Conservation (phyloP, 495 filamentous ascomycete genomes). For the Xylaria palmicola region DNA sequence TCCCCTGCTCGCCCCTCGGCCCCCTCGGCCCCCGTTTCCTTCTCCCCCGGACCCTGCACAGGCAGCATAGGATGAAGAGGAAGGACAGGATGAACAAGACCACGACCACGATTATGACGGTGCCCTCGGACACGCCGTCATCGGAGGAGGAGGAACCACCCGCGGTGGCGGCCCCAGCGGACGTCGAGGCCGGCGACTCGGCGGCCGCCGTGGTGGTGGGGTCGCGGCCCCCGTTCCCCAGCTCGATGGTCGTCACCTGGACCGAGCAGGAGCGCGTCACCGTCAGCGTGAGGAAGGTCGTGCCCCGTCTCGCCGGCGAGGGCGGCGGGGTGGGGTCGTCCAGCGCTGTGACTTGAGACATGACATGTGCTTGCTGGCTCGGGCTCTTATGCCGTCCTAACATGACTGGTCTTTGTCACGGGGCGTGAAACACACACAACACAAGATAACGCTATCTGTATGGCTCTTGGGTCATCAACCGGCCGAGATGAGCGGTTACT, state of each 20-base stretch:
- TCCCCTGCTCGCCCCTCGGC: not conserved
- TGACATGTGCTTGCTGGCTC: not conserved
- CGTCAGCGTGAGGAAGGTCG: constrained; percentile 6
- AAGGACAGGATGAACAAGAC: constrained; percentile 7
- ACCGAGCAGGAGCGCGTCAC: not conserved
- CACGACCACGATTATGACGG: constrained; percentile 9
- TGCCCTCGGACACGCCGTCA: not conserved
- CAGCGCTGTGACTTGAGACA: not conserved
- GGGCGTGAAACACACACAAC: not conserved
- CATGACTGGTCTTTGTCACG: too few species aligned
- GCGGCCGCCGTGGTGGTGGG: not conserved
- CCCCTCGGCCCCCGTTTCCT: not conserved
- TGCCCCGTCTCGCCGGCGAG: not conserved
- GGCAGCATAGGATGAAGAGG: not conserved
- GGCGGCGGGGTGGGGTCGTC: not conserved
- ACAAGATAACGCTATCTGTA: too few species aligned
- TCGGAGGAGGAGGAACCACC: not conserved
- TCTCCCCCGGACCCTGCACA: not conserved
- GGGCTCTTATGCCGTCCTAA: too few species aligned
- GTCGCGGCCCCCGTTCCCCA: constrained; percentile 1
- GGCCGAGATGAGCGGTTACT: too few species aligned
- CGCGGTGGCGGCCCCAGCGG: too few species aligned
- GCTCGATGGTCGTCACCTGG: constrained; percentile 9
- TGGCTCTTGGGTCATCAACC: too few species aligned
- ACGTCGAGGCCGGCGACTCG: too few species aligned